Evolutionary conservation across 306 rosid species (phyloP).

Genomic region (Sicyos baderoa): DNA sequence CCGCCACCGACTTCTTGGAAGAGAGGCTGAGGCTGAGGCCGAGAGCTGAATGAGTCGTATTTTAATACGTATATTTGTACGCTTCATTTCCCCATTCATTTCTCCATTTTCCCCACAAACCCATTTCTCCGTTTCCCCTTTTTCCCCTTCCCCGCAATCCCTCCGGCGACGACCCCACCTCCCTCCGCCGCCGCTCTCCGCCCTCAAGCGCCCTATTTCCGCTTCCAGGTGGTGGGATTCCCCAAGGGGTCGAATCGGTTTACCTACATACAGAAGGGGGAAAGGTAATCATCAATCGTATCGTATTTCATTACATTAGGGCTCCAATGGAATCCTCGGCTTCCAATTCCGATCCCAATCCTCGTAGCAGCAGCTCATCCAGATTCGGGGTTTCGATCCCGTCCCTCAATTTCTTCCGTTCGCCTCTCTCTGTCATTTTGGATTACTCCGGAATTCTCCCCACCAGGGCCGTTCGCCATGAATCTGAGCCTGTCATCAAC

Average conservation of each 20-base stretch:
- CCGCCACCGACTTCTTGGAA: not conserved
- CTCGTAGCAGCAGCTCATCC: conserved; percentile 6
- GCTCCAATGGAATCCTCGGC: conserved; percentile 16
- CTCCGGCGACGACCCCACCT: conserved; percentile 4
- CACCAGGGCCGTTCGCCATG: conserved; percentile 25
- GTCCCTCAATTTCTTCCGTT: conserved; percentile 36
- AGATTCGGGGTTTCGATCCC: conserved; percentile 30
- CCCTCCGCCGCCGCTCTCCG: not conserved
- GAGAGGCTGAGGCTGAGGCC: not conserved
- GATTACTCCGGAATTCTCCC: conserved; percentile 56
- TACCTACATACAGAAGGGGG: not conserved
- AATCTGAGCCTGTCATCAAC: conserved; percentile 26
- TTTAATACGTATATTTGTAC: not conserved
- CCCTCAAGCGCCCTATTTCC: not conserved
- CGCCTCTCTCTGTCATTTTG: conserved; percentile 46
- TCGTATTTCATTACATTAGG: not conserved
- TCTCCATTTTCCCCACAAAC: not conserved
- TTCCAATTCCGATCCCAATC: conserved; percentile 18
- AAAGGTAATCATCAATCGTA: too few species aligned
- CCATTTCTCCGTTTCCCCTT: not conserved
- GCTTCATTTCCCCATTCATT: not conserved
- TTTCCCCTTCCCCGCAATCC: conserved; percentile 12
- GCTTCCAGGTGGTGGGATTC: conserved; percentile 1
- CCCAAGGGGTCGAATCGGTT: not conserved
- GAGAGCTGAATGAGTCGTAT: conserved; percentile 11